These are phyloP conservation scores for Ophiostoma ulmi DNA, from an alignment of 2,329 filamentous ascomycete genomes.

Conservation along the genomic window DNA sequence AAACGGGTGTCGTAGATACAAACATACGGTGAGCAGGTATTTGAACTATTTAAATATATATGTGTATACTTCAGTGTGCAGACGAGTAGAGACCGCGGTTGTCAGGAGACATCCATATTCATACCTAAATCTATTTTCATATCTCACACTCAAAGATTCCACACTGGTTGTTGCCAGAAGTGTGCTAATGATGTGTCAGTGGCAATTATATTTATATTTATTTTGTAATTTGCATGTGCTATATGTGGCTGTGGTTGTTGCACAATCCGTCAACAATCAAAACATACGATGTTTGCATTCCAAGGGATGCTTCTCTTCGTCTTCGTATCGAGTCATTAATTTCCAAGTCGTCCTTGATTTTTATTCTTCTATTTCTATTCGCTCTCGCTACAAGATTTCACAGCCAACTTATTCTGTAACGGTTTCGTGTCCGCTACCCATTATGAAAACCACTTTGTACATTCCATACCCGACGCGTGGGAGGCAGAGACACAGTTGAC, in stretches of 20 bases:
- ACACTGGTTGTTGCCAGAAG: too few relatives aligned
- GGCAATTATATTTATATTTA: too few relatives aligned
- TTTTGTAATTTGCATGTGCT: too few relatives aligned
- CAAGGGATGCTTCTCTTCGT: background rate
- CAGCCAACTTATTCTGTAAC: background rate
- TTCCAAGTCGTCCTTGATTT: background rate
- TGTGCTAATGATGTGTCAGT: background rate
- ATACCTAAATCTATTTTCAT: background rate
- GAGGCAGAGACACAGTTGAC: slow-evolving; percentile 1
- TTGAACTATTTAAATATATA: background rate
- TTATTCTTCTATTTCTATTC: background rate
- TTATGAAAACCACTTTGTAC: background rate
- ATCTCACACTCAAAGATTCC: too few relatives aligned
- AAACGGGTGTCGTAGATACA: background rate
- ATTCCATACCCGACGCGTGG: background rate
- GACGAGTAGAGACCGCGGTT: background rate
- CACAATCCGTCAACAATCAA: background rate
- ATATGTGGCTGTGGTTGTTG: background rate
- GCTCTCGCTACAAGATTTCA: background rate
- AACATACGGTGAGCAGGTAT: background rate
- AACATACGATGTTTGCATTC: slow-evolving; percentile 7
- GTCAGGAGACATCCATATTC: background rate
- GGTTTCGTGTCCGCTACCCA: background rate
- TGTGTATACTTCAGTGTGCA: background rate
- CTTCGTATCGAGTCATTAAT: background rate